Percentiles rank a stretch among this genome's conserved stretches.
phyloP scores from a whole-genome alignment of 1,284 basidiomycete genomes.

The Anthracocystis panici-leucophaei region DNA sequence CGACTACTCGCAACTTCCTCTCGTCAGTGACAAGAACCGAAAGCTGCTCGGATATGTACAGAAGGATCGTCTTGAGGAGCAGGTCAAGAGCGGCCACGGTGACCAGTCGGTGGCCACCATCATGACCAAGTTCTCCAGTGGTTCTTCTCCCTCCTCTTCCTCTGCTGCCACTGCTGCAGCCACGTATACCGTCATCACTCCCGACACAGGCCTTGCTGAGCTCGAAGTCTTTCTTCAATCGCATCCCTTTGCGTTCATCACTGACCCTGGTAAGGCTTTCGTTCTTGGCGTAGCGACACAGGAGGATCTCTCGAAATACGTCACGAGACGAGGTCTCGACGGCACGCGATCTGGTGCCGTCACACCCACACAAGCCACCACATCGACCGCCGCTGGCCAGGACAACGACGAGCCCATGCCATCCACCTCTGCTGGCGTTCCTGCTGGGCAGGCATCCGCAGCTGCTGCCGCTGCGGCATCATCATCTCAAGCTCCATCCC shows the following conservation, averaged over 20 bases:
- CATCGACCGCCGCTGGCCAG: conserved; percentile 6
- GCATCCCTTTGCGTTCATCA: conserved; percentile 66
- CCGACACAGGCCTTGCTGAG: conserved; percentile 65
- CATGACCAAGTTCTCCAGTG: conserved; percentile 59
- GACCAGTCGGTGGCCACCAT: conserved; percentile 47
- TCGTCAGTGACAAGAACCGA: conserved; percentile 55
- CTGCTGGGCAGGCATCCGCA: conserved; percentile 14
- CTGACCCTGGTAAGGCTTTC: conserved; percentile 58
- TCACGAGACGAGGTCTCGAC: conserved; percentile 54
- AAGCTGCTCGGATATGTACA: conserved; percentile 64
- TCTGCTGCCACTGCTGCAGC: conserved; percentile 27
- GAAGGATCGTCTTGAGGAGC: conserved; percentile 53
- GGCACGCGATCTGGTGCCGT: conserved; percentile 39
- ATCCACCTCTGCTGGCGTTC: conserved; percentile 22
- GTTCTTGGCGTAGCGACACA: conserved; percentile 62
- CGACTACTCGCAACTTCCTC: conserved; percentile 64
- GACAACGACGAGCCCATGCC: conserved; percentile 47
- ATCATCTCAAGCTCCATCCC: conserved; percentile 25
- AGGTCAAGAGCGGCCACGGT: conserved; percentile 40
- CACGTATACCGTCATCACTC: conserved; percentile 61
- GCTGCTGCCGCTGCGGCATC: conserved; percentile 37
- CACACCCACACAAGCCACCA: conserved; percentile 41
- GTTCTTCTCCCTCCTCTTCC: conserved; percentile 17
- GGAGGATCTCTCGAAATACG: conserved; percentile 63
- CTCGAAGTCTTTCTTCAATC: conserved; percentile 62